Percentiles rank a stretch among this genome's conserved stretches.
Conservation (phyloP, 1,139 yeast species). For the Pichia sp. region DNA sequence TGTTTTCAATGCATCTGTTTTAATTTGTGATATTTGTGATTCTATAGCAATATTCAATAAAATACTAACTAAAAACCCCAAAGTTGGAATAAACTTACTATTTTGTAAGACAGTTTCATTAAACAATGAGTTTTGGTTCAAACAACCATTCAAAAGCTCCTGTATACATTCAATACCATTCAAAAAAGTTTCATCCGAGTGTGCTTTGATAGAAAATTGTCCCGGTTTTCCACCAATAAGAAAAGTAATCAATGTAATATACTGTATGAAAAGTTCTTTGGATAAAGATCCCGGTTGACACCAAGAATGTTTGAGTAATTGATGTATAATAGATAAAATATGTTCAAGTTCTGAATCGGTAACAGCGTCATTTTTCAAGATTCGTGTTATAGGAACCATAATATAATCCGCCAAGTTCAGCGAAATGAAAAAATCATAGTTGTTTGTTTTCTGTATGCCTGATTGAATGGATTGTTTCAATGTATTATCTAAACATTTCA, state of each 20-base stretch:
- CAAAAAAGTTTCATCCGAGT: slow-evolving; percentile 36
- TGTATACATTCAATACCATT: slow-evolving; percentile 39
- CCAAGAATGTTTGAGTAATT: slow-evolving; percentile 46
- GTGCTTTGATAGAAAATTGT: slow-evolving; percentile 15
- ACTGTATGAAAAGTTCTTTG: slow-evolving; percentile 40
- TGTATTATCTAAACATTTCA: slow-evolving; percentile 30
- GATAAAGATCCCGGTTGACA: slow-evolving; percentile 32
- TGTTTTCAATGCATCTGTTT: slow-evolving; percentile 33
- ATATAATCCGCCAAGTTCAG: slow-evolving; percentile 52
- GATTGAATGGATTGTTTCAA: slow-evolving; percentile 18
- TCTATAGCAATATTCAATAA: slow-evolving; percentile 34
- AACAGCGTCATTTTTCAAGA: slow-evolving; percentile 39
- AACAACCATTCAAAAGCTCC: slow-evolving; percentile 29
- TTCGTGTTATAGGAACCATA: slow-evolving; percentile 51
- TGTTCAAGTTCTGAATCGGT: slow-evolving; percentile 41
- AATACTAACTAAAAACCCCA: slow-evolving; percentile 44
- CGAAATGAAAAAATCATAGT: slow-evolving; percentile 27
- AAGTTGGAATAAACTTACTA: slow-evolving; percentile 35
- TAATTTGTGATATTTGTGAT: slow-evolving; percentile 30
- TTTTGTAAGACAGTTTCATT: slow-evolving; percentile 33
- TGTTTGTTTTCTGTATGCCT: background rate
- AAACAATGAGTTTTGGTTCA: slow-evolving; percentile 26
- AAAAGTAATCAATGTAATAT: slow-evolving; percentile 44
- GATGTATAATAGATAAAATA: slow-evolving; percentile 36
- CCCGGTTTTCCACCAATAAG: slow-evolving; percentile 40